Evolutionary conservation across 202 grass and related monocot species (phyloP), one percentile per base, ranked within the genome.

Genomic region (Setaria italica): DNA sequence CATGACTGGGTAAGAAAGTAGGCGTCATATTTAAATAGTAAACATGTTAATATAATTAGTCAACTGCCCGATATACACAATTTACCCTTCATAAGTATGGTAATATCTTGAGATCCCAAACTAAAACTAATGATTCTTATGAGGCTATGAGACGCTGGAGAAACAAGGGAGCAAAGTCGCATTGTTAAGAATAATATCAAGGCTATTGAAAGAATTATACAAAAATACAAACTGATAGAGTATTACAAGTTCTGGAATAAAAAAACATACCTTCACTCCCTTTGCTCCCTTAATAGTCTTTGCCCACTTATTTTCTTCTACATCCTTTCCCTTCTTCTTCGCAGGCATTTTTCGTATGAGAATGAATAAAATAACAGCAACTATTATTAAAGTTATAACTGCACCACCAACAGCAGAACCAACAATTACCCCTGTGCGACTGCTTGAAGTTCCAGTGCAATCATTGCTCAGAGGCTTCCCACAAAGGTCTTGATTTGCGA

Each of bases 281-380:
- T 96, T 98, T 59, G 86, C 32, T 66, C 93, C 88, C 82, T 95
- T 98, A 62, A 95, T 99, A 80, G 80, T 88, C 83, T 95, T 95
- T n/a, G 90, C 93, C 96, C 96, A 98, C 62, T 86, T 98, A 77
- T 98, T 94, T 87, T 95, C 96, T 87, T 95, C 96, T 41, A 92
- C 33, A 46, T 91, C 90, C 67, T 95, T 97, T 84, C 67, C 82
- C 66, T 87, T 93, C 84, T 91, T 97, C 81, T 86, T 99, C 11
- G 77, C 60, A 43, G 93, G 97, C 77, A 94, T 80, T 85, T 74
- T 99, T 35, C 82, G 49, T 88, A 99, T 79, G 85, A 85, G 91
- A 83, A 95, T 39, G 87, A 94, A 96, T 41, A 96, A 76, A 92
- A 96, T 79, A 86, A 90, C 70, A 80, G 72, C 72, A 57, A 94